Base-by-base conservation (phyloP, 179 eudicot species). In the Sideroxylon spinosum region DNA sequence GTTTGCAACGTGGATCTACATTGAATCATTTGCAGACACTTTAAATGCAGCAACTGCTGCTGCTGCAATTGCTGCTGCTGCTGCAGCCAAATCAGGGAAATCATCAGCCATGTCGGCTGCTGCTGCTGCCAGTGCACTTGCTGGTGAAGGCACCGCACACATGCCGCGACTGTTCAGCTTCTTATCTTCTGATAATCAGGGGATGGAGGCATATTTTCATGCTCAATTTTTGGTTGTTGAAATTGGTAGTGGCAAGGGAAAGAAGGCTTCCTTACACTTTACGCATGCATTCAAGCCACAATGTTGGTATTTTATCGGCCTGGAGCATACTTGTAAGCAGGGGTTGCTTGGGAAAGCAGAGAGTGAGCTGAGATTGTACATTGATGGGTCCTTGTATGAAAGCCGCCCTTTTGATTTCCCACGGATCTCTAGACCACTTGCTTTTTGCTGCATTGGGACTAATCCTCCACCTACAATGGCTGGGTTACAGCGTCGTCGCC, bases 381-480 rank as follows among this genome's bases (percentile, higher is more conserved):
- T 96, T 73, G 98, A 96, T 79, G 99, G 99, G 59, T 87, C 96
- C 73, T 88, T 94, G 85, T 91, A 92, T 75, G 99, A 96, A 86
- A 87, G 91, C 72, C 93, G 94, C 13, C 96, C 96, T 37, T 94
- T 91, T 88, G 99, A 96, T 76, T 92, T 90, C 85, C 92, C 98
- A 53, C 87, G 94, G 79, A 91, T 96, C 72, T 91, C 98, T 49
- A 94, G 94, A 87, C 97, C 99, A 25, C 94, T 96, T 64, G 93
- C 98, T 23, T 96, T 96, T 86, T 96, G 99, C 80, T 96, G 99
- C 80, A 91, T 96, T 73, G 99, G 99, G 60, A 96, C 99, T 53
- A 96, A 94, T 74, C 97, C 97, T 55, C 99, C 99, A 29, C 98
- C 99, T 71, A 94, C 98, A 67, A 94, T 96, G 89, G 99, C 99